phyloP scores from a whole-genome alignment of 306 rosid genomes.

The Styphnolobium japonicum region DNA sequence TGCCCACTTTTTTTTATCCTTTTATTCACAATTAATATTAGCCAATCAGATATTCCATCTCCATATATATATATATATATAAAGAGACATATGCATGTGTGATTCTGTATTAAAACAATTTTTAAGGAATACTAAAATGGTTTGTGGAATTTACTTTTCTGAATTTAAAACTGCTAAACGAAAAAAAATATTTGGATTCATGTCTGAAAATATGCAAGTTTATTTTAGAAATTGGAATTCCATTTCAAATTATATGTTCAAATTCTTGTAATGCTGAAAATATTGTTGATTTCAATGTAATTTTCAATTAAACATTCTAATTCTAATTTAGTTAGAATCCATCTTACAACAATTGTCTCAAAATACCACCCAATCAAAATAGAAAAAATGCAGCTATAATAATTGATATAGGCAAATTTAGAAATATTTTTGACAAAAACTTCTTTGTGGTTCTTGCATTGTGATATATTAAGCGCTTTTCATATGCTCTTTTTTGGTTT shows the following conservation, averaged over 20 bases:
- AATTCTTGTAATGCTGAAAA: background rate
- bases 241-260: background rate
- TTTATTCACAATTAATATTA: slow-evolving; percentile 26
- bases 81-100: slow-evolving; percentile 47
- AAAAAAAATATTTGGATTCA: background rate
- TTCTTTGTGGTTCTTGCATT: slow-evolving; percentile 22
- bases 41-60: slow-evolving; percentile 32
- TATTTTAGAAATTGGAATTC: background rate
- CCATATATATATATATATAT: too few species aligned
- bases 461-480: background rate
- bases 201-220: background rate
- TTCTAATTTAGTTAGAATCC: background rate
- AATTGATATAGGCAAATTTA: background rate
- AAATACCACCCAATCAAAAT: background rate
- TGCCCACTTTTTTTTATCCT: slow-evolving; percentile 30
- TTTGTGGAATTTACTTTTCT: slow-evolving; percentile 25
- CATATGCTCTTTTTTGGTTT: background rate
- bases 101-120: background rate
- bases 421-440: background rate
- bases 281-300: background rate
- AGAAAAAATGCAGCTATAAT: background rate
- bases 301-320: background rate
- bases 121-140: background rate
- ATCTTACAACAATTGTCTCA: background rate
- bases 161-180: background rate